Conservation (phyloP, 345 rosid species). For the Citrus medica region DNA sequence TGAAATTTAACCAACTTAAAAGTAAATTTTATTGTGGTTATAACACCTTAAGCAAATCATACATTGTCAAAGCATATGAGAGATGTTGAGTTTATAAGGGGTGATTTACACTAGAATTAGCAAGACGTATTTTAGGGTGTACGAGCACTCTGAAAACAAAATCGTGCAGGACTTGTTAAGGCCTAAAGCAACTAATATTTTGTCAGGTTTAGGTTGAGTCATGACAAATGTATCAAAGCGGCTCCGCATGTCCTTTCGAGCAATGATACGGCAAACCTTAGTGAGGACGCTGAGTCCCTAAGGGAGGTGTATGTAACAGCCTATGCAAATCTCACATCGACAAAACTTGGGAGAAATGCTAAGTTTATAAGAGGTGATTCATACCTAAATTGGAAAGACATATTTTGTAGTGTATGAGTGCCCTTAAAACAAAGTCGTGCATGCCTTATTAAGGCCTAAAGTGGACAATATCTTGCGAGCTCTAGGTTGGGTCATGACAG, state of each 20-base stretch:
- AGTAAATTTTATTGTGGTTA: too few species aligned
- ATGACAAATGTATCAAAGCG: too few species aligned
- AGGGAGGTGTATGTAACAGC: too few species aligned
- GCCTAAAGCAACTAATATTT: too few species aligned
- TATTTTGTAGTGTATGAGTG: fast-evolving
- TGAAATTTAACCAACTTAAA: too few species aligned
- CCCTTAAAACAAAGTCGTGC: too few species aligned
- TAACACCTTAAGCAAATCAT: fast-evolving
- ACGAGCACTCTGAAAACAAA: fast-evolving
- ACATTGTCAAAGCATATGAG: fast-evolving
- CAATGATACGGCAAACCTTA: fast-evolving
- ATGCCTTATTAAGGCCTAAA: fast-evolving
- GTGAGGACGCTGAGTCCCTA: fast-evolving
- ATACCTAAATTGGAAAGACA: fast-evolving
- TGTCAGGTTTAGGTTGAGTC: fast-evolving
- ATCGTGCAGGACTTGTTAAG: fast-evolving
- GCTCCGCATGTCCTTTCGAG: fast-evolving
- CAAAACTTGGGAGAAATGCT: fast-evolving
- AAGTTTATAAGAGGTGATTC: fast-evolving
- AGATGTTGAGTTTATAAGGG: too few species aligned
- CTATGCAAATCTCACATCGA: fast-evolving
- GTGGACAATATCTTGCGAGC: fast-evolving
- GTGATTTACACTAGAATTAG: too few species aligned
- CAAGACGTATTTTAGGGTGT: fast-evolving
- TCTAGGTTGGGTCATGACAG: fast-evolving